Percentiles rank a stretch among this genome's conserved stretches.
Conservation (phyloP, 495 filamentous ascomycete genomes). For the Rusavskia elegans region DNA sequence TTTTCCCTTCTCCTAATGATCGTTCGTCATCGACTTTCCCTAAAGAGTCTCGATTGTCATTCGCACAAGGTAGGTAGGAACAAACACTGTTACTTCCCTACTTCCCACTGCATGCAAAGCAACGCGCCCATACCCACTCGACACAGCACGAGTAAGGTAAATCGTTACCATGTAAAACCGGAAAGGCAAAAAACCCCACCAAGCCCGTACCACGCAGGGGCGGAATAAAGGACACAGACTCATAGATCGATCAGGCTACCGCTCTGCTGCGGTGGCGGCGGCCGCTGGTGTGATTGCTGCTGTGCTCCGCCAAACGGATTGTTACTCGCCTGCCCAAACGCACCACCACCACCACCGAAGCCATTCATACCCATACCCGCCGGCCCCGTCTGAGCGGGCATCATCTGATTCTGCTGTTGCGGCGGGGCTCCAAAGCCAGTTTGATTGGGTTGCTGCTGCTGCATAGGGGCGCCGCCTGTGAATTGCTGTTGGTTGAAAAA, state of each 20-base stretch:
- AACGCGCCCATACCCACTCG: too few relatives aligned
- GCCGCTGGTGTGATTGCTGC: slow-evolving; percentile 41
- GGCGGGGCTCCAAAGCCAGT: slow-evolving; percentile 23
- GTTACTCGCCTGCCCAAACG: slow-evolving; percentile 31
- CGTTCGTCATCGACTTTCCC: too few relatives aligned
- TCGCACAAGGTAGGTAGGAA: too few relatives aligned
- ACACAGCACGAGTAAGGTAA: too few relatives aligned
- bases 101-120: too few relatives aligned
- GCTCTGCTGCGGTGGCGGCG: slow-evolving; percentile 34
- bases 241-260: slow-evolving; percentile 91
- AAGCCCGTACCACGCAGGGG: too few relatives aligned
- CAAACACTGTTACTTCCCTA: too few relatives aligned
- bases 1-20: too few relatives aligned
- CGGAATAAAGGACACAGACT: neutral
- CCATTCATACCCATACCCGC: slow-evolving; percentile 39
- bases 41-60: too few relatives aligned
- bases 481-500: slow-evolving; percentile 71
- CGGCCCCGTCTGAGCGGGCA: slow-evolving; percentile 67
- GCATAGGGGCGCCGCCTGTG: slow-evolving; percentile 57
- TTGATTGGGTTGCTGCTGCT: slow-evolving; percentile 17
- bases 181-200: too few relatives aligned
- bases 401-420: slow-evolving; percentile 28
- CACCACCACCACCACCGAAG: slow-evolving; percentile 22
- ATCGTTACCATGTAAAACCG: too few relatives aligned
- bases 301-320: slow-evolving; percentile 54